Evolutionary conservation across 1,284 basidiomycete species (phyloP), one percentile per base, ranked within the genome.

Genomic region (Inonotus hispidus): DNA sequence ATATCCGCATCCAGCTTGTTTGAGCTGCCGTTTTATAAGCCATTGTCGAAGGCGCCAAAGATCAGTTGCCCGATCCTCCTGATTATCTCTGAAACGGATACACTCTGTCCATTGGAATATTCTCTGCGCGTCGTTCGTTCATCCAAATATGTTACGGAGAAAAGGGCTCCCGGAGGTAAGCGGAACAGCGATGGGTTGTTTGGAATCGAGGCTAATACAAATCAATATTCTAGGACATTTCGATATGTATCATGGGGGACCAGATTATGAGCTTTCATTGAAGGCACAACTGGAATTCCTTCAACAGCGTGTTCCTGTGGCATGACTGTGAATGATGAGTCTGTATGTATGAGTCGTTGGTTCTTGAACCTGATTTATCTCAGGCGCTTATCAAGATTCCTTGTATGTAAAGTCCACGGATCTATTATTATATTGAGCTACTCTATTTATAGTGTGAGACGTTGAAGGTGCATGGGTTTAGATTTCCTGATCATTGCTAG

Each of bases 1-100:
- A 61, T 61, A 21, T 66, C 69, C 5, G 71, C 71, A 3, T 73
- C 71, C 13, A 66, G 64, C 11, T 54, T 71, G 7, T 64, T 73
- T 1, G 62, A 68, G 58, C 32, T 70, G 3, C 61, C 66, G 3
- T 35, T 63, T 41, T 71, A 73, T 59, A 66, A 71, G 25, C 70
- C 72, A 1, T 54, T 62, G 14, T 52, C 62, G 2, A 65, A 53
- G 10, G 69, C 70, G 1, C 47, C 58, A 2, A 52, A 45, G 1
- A 66, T 71, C 52, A 45, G 45, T 23, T 68, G 65, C 50, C 71
- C 71, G 1, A 55, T 72, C 27, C 53, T 73, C 13, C 62, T 72
- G 35, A 63, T 73, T 43, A 64, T 67, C 1, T 63, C 68, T 21
- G 63, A 66, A 19, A 46, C 63, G 21, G 72, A 73, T 43, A 66